These are phyloP conservation scores for Eucalyptus cloeziana DNA, from an alignment of 345 rosid genomes.

Conservation along the genomic window DNA sequence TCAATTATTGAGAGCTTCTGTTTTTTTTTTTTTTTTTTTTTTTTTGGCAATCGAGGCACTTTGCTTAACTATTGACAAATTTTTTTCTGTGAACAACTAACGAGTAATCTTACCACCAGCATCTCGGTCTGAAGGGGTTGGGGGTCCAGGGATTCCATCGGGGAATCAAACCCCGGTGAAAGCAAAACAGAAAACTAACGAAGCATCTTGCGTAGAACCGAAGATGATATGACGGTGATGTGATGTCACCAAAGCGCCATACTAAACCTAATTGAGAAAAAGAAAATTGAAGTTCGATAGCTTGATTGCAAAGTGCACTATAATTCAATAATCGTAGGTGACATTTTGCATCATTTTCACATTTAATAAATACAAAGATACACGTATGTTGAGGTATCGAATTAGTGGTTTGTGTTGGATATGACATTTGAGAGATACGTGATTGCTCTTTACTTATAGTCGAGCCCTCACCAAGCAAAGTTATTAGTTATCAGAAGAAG, in stretches of 20 bases:
- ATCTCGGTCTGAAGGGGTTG: neutral
- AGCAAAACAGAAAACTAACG: neutral
- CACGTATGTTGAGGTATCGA: neutral
- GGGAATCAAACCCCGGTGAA: neutral
- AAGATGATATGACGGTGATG: neutral
- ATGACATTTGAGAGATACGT: neutral
- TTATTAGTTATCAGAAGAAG: fast-evolving
- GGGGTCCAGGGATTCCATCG: neutral
- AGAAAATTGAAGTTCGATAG: neutral
- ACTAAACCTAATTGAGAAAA: neutral
- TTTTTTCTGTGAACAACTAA: neutral
- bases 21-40: too few species aligned
- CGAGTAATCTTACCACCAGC: neutral
- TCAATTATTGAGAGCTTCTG: too few species aligned
- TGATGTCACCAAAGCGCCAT: neutral
- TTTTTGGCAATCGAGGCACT: too few species aligned
- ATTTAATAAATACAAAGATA: neutral
- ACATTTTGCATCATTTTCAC: neutral
- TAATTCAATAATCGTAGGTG: neutral
- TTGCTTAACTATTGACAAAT: neutral
- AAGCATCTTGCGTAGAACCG: neutral
- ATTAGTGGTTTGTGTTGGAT: neutral
- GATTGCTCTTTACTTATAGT: neutral
- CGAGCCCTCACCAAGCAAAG: neutral
- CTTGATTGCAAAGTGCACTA: neutral